These are phyloP conservation scores for Pontederia paniculata DNA, from an alignment of 176 grass and related monocot genomes.

Conservation along the genomic window DNA sequence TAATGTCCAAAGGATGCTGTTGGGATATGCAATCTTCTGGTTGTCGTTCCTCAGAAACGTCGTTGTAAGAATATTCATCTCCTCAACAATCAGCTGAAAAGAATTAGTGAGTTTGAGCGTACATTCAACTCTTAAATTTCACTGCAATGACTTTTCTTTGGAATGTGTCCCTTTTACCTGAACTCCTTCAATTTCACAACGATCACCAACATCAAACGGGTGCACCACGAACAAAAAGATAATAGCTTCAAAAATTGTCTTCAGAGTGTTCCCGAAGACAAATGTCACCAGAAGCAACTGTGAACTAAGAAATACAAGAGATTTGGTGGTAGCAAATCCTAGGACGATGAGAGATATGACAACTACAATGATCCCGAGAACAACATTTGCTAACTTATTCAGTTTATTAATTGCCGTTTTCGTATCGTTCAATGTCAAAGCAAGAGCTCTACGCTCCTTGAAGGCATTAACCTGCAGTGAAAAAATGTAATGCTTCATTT, in stretches of 20 bases:
- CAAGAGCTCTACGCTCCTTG: too few species aligned
- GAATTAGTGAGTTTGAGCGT: neutral
- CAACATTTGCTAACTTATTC: too few species aligned
- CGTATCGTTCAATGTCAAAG: too few species aligned
- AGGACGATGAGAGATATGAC: slow-evolving; percentile 61
- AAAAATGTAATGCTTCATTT: slow-evolving; percentile 14
- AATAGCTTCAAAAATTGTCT: slow-evolving; percentile 77
- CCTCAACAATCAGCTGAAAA: slow-evolving; percentile 76
- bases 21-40: slow-evolving; percentile 72
- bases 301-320: slow-evolving; percentile 74
- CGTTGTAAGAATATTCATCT: slow-evolving; percentile 94
- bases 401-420: too few species aligned
- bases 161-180: slow-evolving; percentile 36
- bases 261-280: slow-evolving; percentile 87
- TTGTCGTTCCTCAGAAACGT: slow-evolving; percentile 83
- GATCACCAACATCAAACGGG: slow-evolving; percentile 77
- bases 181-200: slow-evolving; percentile 66
- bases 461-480: neutral
- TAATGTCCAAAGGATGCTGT: slow-evolving; percentile 42
- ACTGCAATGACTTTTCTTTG: too few species aligned
- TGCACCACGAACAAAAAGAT: slow-evolving; percentile 86
- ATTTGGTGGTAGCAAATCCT: slow-evolving; percentile 42
- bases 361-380: slow-evolving; percentile 31
- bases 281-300: slow-evolving; percentile 63
- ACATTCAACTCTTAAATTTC: too few species aligned